Base-by-base conservation (phyloP, 2,329 filamentous ascomycete genomes). In the Aspergillus oerlinghausenensis region DNA sequence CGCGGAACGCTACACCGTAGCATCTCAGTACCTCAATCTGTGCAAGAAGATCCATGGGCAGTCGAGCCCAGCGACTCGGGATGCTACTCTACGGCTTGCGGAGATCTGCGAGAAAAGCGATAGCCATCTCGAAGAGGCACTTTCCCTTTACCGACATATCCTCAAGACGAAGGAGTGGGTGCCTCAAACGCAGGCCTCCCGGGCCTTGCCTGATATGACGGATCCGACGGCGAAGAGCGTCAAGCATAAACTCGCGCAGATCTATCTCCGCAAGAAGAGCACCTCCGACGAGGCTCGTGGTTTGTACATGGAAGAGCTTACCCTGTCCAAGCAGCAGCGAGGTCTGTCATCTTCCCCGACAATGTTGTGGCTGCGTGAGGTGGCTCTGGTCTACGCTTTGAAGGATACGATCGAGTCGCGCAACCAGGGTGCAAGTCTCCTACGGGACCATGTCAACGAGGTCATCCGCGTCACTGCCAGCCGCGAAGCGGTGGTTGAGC, bases 241-340 rank as follows among this genome's bases (percentile, higher is more conserved):
- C 61, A 82, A 80, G 67, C 80, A 77, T 60, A 76, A 79, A 8
- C 70, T 82, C 25, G 79, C 80, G 1, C 77, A 75, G 64, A 63
- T 82, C 19, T 82, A 82, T 52, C 63, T 78, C 40, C 75, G 74
- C 9, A 73, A 73, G 5, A 73, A 73, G 10, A 70, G 70, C 38
- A 69, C 70, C 0, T 67, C 71, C 0, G 70, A 68, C 1, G 73
- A 72, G 40, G 79, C 77, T 4, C 69, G 75, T 14, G 62, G 62
- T 1, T 58, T 78, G 17, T 75, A 75, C 50, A 67, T 74, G 1
- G 78, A 81, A 62, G 72, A 75, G 9, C 78, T 78, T 55, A 69
- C 72, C 4, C 65, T 77, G 9, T 70, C 75, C 57, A 79, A 76
- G 66, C 61, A 76, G 52, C 73, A 76, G 17, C 68, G 76, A 8